Evolutionary conservation across 257 asterid genomes (phyloP).

Genomic region (Ocimum tenuiflorum): DNA sequence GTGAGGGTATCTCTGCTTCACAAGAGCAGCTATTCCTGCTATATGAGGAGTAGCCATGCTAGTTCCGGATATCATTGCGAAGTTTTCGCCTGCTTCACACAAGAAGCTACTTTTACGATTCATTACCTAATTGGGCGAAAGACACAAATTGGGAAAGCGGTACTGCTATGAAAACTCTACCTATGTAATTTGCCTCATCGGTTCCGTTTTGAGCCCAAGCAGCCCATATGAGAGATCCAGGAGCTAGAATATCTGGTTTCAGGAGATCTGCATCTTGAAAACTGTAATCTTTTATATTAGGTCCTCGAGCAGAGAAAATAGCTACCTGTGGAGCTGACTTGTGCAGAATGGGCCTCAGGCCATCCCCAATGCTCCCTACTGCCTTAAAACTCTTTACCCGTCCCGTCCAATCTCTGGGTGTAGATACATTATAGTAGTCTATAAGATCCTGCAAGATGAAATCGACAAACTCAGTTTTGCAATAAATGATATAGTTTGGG

Average conservation of each 20-base stretch:
- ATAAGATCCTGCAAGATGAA: slow-evolving; percentile 59
- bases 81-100: slow-evolving; percentile 64
- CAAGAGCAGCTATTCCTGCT: slow-evolving; percentile 84
- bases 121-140: neutral
- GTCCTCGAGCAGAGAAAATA: slow-evolving; percentile 92
- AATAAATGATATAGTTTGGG: neutral
- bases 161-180: slow-evolving; percentile 36
- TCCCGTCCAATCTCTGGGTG: slow-evolving; percentile 92
- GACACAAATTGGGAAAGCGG: neutral
- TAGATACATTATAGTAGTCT: slow-evolving; percentile 75
- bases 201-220: slow-evolving; percentile 99
- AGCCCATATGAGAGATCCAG: slow-evolving; percentile 97
- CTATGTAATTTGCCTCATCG: slow-evolving; percentile 76
- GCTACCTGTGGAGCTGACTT: slow-evolving; percentile 98
- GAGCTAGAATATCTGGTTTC: slow-evolving; percentile 97
- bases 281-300: slow-evolving; percentile 87
- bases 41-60: slow-evolving; percentile 95
- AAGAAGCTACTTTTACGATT: slow-evolving; percentile 1
- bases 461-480: neutral
- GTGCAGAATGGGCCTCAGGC: slow-evolving; percentile 76
- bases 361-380: slow-evolving; percentile 77
- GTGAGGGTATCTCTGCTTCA: slow-evolving; percentile 77
- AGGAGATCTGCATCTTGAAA: slow-evolving; percentile 91
- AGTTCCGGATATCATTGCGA: slow-evolving; percentile 84
- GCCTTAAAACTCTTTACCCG: slow-evolving; percentile 87